These are phyloP conservation scores for Claviceps spartinae DNA, from an alignment of 2,329 filamentous ascomycete genomes.

Conservation along the genomic window DNA sequence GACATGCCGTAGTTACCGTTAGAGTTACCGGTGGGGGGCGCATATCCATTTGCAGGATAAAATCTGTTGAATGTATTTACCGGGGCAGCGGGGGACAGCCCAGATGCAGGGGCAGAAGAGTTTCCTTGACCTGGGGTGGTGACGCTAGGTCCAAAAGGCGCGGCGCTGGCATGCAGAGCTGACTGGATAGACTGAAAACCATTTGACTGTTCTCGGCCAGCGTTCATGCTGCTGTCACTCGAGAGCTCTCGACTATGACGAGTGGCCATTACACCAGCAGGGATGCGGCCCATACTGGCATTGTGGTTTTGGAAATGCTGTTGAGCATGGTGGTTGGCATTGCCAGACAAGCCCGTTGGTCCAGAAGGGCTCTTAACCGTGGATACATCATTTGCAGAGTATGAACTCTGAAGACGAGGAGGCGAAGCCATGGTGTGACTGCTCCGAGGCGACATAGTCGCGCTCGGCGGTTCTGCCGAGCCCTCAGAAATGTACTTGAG, in stretches of 20 bases:
- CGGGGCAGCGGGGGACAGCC: slow-evolving; percentile 12
- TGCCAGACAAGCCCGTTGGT: slow-evolving; percentile 27
- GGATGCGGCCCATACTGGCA: slow-evolving; percentile 68
- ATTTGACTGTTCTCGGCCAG: slow-evolving; percentile 29
- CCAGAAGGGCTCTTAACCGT: slow-evolving; percentile 61
- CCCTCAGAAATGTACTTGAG: slow-evolving; percentile 36
- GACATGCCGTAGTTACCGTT: slow-evolving; percentile 16
- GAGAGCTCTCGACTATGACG: slow-evolving; percentile 65
- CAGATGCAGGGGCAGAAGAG: slow-evolving; percentile 13
- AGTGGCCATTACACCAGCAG: slow-evolving; percentile 48
- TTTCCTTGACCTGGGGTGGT: slow-evolving; percentile 16
- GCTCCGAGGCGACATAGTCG: slow-evolving; percentile 31
- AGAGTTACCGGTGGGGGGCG: slow-evolving; percentile 13
- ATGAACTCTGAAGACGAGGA: slow-evolving; percentile 72
- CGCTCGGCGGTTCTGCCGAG: slow-evolving; percentile 22
- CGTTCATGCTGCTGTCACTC: slow-evolving; percentile 27
- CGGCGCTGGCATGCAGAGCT: slow-evolving; percentile 64
- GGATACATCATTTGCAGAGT: slow-evolving; percentile 78
- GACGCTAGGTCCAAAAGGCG: slow-evolving; percentile 58
- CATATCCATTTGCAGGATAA: slow-evolving; percentile 18
- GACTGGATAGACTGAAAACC: slow-evolving; percentile 52
- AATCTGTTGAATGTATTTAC: slow-evolving; percentile 19
- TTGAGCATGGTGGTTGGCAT: slow-evolving; percentile 45
- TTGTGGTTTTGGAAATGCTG: slow-evolving; percentile 65
- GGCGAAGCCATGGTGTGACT: slow-evolving; percentile 44